A percentile compares a stretch with the other conserved stretches of the same genome.
Conservation (phyloP, 306 rosid species). For the Vigna radiata region DNA sequence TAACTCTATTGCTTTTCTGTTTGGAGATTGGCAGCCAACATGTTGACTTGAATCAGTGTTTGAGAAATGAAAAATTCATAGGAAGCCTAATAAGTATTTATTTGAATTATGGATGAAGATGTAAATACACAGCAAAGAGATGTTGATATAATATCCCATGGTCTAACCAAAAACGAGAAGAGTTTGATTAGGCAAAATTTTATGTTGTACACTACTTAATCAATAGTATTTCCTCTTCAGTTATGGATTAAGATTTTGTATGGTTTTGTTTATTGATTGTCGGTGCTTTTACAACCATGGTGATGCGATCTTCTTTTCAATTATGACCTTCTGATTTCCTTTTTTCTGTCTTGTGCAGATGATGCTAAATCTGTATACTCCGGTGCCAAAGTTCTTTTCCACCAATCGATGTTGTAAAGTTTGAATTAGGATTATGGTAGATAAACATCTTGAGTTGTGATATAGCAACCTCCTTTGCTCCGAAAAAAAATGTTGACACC, state of each 20-base stretch:
- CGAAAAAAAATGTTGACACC: too few relatives aligned
- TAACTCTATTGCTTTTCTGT: background rate
- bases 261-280: conserved; percentile 21
- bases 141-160: too few relatives aligned
- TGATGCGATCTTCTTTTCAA: background rate
- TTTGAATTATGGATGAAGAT: conserved; percentile 10
- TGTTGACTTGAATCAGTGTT: conserved; percentile 8
- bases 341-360: conserved; percentile 43
- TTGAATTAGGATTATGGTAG: conserved; percentile 29
- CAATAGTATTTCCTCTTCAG: conserved; percentile 16
- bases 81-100: conserved; percentile 21
- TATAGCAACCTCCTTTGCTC: background rate
- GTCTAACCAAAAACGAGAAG: too few relatives aligned
- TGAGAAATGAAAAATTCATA: conserved; percentile 25
- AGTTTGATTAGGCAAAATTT: background rate
- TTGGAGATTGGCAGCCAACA: conserved; percentile 24
- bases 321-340: background rate
- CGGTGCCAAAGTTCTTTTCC: conserved; percentile 52
- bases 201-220: background rate
- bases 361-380: conserved; percentile 52
- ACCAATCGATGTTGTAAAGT: conserved; percentile 52
- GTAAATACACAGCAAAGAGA: too few relatives aligned
- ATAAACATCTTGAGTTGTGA: conserved; percentile 11
- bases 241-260: background rate
- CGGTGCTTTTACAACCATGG: conserved; percentile 14